Evolutionary conservation across 345 rosid species (phyloP).

Genomic region (Diplotaxis tenuifolia): DNA sequence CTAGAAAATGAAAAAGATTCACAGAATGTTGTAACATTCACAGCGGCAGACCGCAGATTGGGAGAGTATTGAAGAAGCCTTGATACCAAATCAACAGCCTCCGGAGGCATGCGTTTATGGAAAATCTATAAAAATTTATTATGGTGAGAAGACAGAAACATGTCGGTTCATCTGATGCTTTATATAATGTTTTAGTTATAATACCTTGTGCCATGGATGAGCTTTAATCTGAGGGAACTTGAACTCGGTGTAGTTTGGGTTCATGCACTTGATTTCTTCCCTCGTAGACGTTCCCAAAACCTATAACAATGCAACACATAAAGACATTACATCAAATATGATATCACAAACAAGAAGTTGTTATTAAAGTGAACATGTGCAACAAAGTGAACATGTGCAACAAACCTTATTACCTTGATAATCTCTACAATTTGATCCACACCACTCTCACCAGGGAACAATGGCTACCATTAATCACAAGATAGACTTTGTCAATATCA

Average conservation of each 20-base stretch:
- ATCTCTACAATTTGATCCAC: constrained; percentile 98
- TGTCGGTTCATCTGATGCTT: neutral
- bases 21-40: constrained; percentile 40
- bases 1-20: neutral
- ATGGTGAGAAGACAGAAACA: constrained; percentile 3
- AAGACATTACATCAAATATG: neutral
- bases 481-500: neutral
- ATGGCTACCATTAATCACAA: constrained; percentile 56
- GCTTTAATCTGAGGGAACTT: constrained; percentile 98
- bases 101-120: constrained; percentile 95
- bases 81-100: constrained; percentile 95
- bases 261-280: constrained; percentile 99
- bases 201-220: constrained; percentile 99
- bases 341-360: neutral
- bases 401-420: constrained; percentile 63
- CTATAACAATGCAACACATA: constrained; percentile 31
- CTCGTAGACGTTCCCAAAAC: constrained; percentile 96
- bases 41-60: constrained; percentile 77
- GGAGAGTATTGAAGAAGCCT: constrained; percentile 97
- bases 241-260: constrained; percentile 91
- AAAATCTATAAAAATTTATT: constrained; percentile 54
- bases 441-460: constrained; percentile 96
- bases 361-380: neutral
- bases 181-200: constrained; percentile 2
- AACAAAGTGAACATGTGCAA: constrained; percentile 18